Evolutionary conservation across 2,329 filamentous ascomycete genomes (phyloP), one percentile per base, ranked within the genome.

Genomic region (Xylaria sp.): DNA sequence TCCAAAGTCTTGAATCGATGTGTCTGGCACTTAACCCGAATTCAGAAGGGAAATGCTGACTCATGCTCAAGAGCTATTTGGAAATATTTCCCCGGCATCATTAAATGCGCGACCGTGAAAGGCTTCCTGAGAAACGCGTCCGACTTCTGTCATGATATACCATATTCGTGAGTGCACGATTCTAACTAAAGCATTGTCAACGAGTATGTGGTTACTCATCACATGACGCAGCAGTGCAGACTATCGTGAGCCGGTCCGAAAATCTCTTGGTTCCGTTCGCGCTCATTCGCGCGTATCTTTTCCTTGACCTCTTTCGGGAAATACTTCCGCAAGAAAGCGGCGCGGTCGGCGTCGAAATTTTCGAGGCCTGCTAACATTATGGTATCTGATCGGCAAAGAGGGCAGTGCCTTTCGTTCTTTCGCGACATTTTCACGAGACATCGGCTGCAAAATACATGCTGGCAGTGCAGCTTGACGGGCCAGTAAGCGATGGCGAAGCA

Each of bases 401-500:
- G 93, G 76, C 93, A 97, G 60, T 88, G 83, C 44, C 86, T 85
- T 76, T 92, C 89, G 68, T 86, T 84, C 46, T 88, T 87, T 54
- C 89, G 88, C 78, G 96, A 93, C 81, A 97, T 88, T 74, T 92
- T 89, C 70, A 97, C 89, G 58, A 95, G 85, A 77, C 93, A 97
- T 2, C 92, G 86, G 65, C 96, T 95, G 81, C 93, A 97, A 76
- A 95, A 94, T 15, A 94, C 82, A 73, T 96, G 93, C 33, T 86
- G 82, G 79, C 93, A 97, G 15, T 86, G 85, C 40, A 97, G 83
- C 28, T 90, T 88, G n/a, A 97, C 88, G 0, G 93, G 93, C 73
- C 92, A 88, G 84, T 92, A 96, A n/a, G 91, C 89, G 66, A 97
- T 88, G 51, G 87, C 87, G 74, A 91, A 90, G 80, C 93, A 96